phyloP scores from a whole-genome alignment of 192 early-diverging fungal species.

The Backusella circina region DNA sequence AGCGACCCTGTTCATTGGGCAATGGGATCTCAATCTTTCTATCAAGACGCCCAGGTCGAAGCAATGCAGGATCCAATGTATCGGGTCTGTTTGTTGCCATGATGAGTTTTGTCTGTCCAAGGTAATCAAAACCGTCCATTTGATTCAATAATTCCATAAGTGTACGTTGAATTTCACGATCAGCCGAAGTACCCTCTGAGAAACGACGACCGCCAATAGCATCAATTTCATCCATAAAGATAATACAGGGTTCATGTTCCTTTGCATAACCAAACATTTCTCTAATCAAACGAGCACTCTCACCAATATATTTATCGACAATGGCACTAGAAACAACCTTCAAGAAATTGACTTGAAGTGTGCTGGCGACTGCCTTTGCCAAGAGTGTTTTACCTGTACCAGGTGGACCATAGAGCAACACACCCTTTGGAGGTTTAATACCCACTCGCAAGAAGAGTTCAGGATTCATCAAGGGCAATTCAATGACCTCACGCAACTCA shows the following conservation, averaged over 20 bases:
- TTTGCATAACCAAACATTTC: slow-evolving; percentile 99
- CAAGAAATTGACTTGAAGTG: slow-evolving; percentile 96
- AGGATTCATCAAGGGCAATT: slow-evolving; percentile 97
- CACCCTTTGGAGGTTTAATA: slow-evolving; percentile 98
- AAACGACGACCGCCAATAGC: slow-evolving; percentile 98
- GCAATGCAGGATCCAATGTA: slow-evolving; percentile 94
- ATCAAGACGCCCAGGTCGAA: slow-evolving; percentile 95
- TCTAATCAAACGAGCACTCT: slow-evolving; percentile 92
- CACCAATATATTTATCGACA: slow-evolving; percentile 99
- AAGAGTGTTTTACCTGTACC: slow-evolving; percentile 98
- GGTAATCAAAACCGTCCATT: slow-evolving; percentile 99
- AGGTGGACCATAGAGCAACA: slow-evolving; percentile 93
- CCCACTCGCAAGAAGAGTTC: slow-evolving; percentile 98
- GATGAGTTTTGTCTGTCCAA: slow-evolving; percentile 98
- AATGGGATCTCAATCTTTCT: slow-evolving; percentile 99
- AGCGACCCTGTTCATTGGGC: slow-evolving; percentile 96
- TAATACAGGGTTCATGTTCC: slow-evolving; percentile 99
- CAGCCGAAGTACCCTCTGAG: slow-evolving; percentile 97
- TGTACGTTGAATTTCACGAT: slow-evolving; percentile 99
- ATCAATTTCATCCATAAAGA: slow-evolving; percentile 99
- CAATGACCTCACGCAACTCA: slow-evolving; percentile 98
- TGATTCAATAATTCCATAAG: slow-evolving; percentile 99
- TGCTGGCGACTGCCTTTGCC: slow-evolving; percentile 95
- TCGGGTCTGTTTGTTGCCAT: slow-evolving; percentile 99
- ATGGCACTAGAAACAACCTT: slow-evolving; percentile 99